Conservation (phyloP, 176 grass and related monocot genomes). For the Pontederia paniculata region DNA sequence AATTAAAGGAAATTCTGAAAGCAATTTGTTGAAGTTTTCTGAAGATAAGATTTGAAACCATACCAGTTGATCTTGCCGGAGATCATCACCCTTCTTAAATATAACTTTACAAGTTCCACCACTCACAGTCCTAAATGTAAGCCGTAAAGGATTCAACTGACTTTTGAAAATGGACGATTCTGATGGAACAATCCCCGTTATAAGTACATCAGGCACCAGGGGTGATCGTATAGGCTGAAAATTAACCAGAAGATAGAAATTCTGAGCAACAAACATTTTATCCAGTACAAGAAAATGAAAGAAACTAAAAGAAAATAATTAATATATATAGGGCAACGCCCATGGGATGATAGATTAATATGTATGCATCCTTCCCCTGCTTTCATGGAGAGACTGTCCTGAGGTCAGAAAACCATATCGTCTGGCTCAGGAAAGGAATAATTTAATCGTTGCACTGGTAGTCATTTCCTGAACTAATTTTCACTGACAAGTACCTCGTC, state of each 20-base stretch:
- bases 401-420: too few relatives aligned
- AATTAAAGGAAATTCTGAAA: constrained; percentile 10
- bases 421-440: too few relatives aligned
- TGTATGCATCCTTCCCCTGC: too few relatives aligned
- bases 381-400: too few relatives aligned
- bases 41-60: not conserved
- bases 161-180: constrained; percentile 91
- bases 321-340: constrained; percentile 16
- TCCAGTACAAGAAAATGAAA: not conserved
- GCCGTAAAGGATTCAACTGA: constrained; percentile 65
- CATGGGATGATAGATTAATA: too few relatives aligned
- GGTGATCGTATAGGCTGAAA: constrained; percentile 91
- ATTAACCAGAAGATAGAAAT: not conserved
- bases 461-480: too few relatives aligned
- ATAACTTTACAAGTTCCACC: constrained; percentile 65
- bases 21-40: not conserved
- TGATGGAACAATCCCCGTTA: constrained; percentile 65
- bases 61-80: constrained; percentile 95
- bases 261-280: constrained; percentile 13
- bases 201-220: constrained; percentile 43
- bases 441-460: too few relatives aligned
- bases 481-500: constrained; percentile 45
- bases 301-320: not conserved
- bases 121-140: constrained; percentile 69
- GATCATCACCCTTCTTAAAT: constrained; percentile 93